Base-by-base conservation (phyloP, 192 early-diverging fungal species). In the Thamnidium elegans region DNA sequence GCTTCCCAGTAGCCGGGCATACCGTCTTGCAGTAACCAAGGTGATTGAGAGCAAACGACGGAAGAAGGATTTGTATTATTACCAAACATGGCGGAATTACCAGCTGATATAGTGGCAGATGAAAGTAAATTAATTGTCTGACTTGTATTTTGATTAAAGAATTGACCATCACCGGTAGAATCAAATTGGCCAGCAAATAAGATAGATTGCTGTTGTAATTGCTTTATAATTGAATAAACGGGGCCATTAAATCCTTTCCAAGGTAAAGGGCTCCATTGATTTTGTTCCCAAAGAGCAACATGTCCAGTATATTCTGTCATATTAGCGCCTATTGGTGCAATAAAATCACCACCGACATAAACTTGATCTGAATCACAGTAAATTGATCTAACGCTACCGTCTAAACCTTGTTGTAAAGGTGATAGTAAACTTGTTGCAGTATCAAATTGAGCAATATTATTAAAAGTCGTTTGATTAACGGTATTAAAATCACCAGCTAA, bases 141-240 rank as follows among this genome's bases (percentile, higher is more conserved):
- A 32, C 71, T 65, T 30, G 67, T 61, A 43, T 80, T 70, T 13
- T 84, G 47, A 47, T 77, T 67, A 19, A 77, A 32, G n/a, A 76
- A 79, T 10, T 75, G 75, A 32, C 86, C 89, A 75, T 92, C 86
- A 10, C 76, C 67, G 2, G 90, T 90, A 0, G 81, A 64, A 59
- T 84, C 79, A 66, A 92, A 92, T 30, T 68, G 65, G 4, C 90
- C 90, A 39, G 83, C 90, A 19, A 89, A 88, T 67, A 83, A 87
- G 30, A 89, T 67, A 1, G 79, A 81, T 11, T 73, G 59, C 0
- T 67, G 74, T 21, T 83, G 71, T 19, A 62, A 47, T 36, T 81
- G 71, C 42, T 73, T 69, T 13, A 77, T 59, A 54, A 90, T 87
- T 15, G 83, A 78, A 47, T 78, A 79, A 2, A 92, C 86, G 0